A percentile compares a stretch with the other conserved stretches of the same genome.
These are phyloP conservation scores for Metschnikowia picachoensis DNA, from an alignment of 805 yeast genomes.

Conservation along the genomic window DNA sequence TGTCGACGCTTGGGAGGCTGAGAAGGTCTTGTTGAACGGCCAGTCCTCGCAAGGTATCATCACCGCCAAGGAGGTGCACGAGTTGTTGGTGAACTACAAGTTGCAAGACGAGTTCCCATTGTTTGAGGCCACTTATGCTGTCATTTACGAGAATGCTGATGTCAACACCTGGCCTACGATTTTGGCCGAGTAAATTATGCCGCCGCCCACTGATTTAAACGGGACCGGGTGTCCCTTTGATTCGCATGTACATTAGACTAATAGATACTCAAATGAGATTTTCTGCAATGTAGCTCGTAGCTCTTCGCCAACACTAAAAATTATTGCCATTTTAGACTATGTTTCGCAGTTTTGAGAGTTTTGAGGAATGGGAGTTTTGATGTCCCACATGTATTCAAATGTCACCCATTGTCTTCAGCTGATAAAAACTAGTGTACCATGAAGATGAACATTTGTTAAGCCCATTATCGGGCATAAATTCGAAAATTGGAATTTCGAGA, in stretches of 20 bases:
- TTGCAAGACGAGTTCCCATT: slow-evolving; percentile 39
- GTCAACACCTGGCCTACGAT: slow-evolving; percentile 40
- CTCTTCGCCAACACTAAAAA: too few species aligned
- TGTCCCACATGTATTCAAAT: too few species aligned
- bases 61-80: slow-evolving; percentile 46
- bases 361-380: too few species aligned
- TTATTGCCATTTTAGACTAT: not conserved
- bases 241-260: slow-evolving; percentile 7
- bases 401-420: too few species aligned
- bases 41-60: slow-evolving; percentile 46
- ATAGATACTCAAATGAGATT: not conserved
- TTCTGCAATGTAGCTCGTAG: too few species aligned
- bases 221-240: not conserved
- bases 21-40: slow-evolving; percentile 42
- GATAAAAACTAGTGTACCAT: too few species aligned
- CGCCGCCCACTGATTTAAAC: slow-evolving; percentile 2
- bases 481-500: too few species aligned
- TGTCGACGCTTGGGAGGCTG: slow-evolving; percentile 40
- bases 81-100: slow-evolving; percentile 35
- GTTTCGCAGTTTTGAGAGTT: too few species aligned
- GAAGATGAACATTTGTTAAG: too few species aligned
- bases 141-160: slow-evolving; percentile 38
- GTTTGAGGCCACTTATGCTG: slow-evolving; percentile 44
- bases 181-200: slow-evolving; percentile 25
- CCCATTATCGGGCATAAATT: too few species aligned